Evolutionary conservation across 1,284 basidiomycete species (phyloP).

Genomic region (Thelephora terrestris): DNA sequence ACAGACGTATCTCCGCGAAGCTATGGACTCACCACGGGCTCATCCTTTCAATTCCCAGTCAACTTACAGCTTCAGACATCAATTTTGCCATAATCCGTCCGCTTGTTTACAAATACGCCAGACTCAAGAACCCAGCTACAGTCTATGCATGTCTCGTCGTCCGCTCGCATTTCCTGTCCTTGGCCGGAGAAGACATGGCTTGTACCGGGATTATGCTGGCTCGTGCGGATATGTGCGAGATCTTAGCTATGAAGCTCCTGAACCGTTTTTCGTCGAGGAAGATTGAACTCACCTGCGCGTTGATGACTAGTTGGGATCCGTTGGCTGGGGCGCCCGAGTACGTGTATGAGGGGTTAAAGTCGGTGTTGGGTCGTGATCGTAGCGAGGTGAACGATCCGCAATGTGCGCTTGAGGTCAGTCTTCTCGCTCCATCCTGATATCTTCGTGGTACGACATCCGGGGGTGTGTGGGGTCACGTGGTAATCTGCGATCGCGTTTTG

Average conservation of each 20-base stretch:
- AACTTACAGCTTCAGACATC: slow-evolving; percentile 74
- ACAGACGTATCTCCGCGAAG: background rate
- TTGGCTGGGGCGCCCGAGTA: slow-evolving; percentile 67
- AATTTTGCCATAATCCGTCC: slow-evolving; percentile 79
- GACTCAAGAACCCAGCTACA: slow-evolving; percentile 59
- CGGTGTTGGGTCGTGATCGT: slow-evolving; percentile 43
- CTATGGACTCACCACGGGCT: background rate
- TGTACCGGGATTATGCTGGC: slow-evolving; percentile 61
- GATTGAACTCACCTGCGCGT: slow-evolving; percentile 61
- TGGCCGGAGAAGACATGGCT: slow-evolving; percentile 57
- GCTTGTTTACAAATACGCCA: slow-evolving; percentile 69
- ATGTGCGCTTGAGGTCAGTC: slow-evolving; percentile 69
- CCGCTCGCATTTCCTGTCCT: slow-evolving; percentile 41
- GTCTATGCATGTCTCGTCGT: slow-evolving; percentile 69
- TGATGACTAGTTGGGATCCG: slow-evolving; percentile 75
- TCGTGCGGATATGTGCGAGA: slow-evolving; percentile 74
- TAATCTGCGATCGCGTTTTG: slow-evolving; percentile 20
- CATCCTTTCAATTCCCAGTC: slow-evolving; percentile 28
- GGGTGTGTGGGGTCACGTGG: too few relatives aligned
- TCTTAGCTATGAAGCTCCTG: slow-evolving; percentile 80
- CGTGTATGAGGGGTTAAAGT: slow-evolving; percentile 54
- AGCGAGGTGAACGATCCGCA: slow-evolving; percentile 37
- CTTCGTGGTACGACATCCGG: slow-evolving; percentile 15
- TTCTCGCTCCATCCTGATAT: background rate
- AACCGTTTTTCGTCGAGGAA: slow-evolving; percentile 62